phyloP scores from a whole-genome alignment of 768 basidiomycete genomes.

The Suillus subluteus region DNA sequence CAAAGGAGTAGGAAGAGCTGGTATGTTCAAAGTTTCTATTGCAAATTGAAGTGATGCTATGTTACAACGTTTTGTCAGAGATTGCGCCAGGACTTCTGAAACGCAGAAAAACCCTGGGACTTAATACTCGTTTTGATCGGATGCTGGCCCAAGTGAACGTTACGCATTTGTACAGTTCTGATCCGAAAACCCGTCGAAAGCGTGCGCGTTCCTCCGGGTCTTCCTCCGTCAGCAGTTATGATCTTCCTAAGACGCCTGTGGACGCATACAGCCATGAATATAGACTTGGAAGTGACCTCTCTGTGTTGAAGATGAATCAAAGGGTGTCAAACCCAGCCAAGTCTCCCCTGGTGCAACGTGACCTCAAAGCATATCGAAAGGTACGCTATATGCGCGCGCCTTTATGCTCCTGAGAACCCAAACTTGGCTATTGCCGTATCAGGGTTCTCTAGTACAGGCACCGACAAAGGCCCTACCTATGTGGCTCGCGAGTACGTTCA shows the following conservation, averaged over 20 bases:
- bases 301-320: slow-evolving; percentile 46
- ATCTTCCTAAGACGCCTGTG: slow-evolving; percentile 44
- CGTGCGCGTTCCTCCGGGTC: slow-evolving; percentile 46
- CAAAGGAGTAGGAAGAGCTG: not conserved
- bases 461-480: slow-evolving; percentile 45
- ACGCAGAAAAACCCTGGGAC: slow-evolving; percentile 48
- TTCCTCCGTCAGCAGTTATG: slow-evolving; percentile 47
- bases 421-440: slow-evolving; percentile 16
- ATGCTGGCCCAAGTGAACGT: slow-evolving; percentile 66
- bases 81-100: slow-evolving; percentile 36
- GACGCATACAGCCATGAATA: slow-evolving; percentile 42
- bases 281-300: slow-evolving; percentile 43
- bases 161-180: slow-evolving; percentile 30
- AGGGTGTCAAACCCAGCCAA: not conserved
- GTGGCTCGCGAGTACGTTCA: slow-evolving; percentile 61
- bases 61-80: slow-evolving; percentile 9
- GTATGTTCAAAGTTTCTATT: not conserved
- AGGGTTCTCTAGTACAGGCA: slow-evolving; percentile 17
- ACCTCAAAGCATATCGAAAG: slow-evolving; percentile 4
- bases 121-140: slow-evolving; percentile 65
- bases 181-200: slow-evolving; percentile 29
- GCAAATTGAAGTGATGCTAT: too few relatives aligned
- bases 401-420: slow-evolving; percentile 15
- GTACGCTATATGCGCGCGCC: slow-evolving; percentile 36
- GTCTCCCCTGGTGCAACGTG: not conserved